Evolutionary conservation across 2,329 filamentous ascomycete genomes (phyloP).

Genomic region (Colletotrichum costaricense): DNA sequence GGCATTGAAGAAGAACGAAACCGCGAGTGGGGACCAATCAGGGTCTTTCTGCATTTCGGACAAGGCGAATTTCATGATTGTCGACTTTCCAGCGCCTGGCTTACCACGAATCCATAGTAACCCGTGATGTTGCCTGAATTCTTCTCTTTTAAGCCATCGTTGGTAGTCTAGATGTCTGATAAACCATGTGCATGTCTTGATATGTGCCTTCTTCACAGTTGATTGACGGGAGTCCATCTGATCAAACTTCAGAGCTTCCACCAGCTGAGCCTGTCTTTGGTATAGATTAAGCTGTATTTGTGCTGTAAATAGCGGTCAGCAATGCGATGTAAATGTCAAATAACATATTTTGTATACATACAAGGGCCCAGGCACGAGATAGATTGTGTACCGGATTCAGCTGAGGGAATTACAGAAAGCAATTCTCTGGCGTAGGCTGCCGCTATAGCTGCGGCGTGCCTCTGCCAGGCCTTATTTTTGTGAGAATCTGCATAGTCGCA

Average conservation of each 20-base stretch:
- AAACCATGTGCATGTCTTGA: constrained; percentile 39
- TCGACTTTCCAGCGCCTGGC: not conserved
- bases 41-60: not conserved
- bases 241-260: constrained; percentile 31
- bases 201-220: constrained; percentile 27
- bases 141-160: constrained; percentile 23
- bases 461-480: constrained; percentile 49
- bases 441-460: constrained; percentile 46
- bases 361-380: fast-evolving
- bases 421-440: constrained; percentile 41
- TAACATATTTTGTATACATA: not conserved
- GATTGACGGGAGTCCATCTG: constrained; percentile 32
- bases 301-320: too few species aligned
- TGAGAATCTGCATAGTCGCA: constrained; percentile 52
- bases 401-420: not conserved
- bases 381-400: fast-evolving
- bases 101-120: constrained; percentile 23
- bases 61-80: constrained; percentile 13
- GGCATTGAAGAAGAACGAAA: constrained; percentile 33
- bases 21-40: fast-evolving
- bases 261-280: not conserved
- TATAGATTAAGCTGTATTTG: too few species aligned
- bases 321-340: too few species aligned
- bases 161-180: constrained; percentile 16
- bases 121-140: not conserved